phyloP scores from a whole-genome alignment of 2,329 filamentous ascomycete genomes.

The Aulographum hederae region DNA sequence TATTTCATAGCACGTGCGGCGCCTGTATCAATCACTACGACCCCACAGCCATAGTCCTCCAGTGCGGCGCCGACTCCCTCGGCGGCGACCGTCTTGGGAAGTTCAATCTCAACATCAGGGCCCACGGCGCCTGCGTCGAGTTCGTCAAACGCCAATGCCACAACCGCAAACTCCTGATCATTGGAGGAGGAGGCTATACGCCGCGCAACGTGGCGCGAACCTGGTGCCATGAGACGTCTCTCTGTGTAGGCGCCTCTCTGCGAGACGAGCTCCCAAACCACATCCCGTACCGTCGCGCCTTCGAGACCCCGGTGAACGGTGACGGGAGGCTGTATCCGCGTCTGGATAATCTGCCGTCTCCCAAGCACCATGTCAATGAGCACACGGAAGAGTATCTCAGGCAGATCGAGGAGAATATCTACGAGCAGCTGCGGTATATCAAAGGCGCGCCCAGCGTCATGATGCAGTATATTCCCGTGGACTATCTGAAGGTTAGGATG shows the following conservation, averaged over 20 bases:
- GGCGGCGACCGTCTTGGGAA: slow-evolving; percentile 84
- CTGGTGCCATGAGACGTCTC: slow-evolving; percentile 91
- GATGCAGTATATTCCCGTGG: slow-evolving; percentile 61
- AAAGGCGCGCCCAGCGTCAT: slow-evolving; percentile 74
- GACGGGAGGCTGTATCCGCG: slow-evolving; percentile 61
- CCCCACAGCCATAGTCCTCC: slow-evolving; percentile 81
- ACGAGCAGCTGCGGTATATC: slow-evolving; percentile 75
- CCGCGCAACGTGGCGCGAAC: slow-evolving; percentile 89
- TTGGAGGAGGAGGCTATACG: slow-evolving; percentile 92
- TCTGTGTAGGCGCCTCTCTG: slow-evolving; percentile 63
- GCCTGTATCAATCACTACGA: slow-evolving; percentile 65
- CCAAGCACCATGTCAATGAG: slow-evolving; percentile 48
- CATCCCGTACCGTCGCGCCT: slow-evolving; percentile 74
- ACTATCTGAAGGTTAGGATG: slow-evolving; percentile 44
- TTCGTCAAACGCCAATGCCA: slow-evolving; percentile 59
- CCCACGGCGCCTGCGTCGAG: slow-evolving; percentile 78
- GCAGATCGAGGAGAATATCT: slow-evolving; percentile 58
- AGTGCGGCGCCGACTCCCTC: slow-evolving; percentile 89
- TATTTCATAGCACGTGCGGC: slow-evolving; percentile 70
- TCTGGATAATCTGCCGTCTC: slow-evolving; percentile 51
- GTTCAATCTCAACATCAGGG: slow-evolving; percentile 92
- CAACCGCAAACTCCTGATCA: slow-evolving; percentile 65
- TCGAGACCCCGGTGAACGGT: slow-evolving; percentile 56
- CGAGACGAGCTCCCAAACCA: slow-evolving; percentile 57
- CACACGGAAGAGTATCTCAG: slow-evolving; percentile 61